Evolutionary conservation across 2,329 filamentous ascomycete genomes (phyloP), one percentile per base, ranked within the genome.

Genomic region (Microsporum ferrugineum): DNA sequence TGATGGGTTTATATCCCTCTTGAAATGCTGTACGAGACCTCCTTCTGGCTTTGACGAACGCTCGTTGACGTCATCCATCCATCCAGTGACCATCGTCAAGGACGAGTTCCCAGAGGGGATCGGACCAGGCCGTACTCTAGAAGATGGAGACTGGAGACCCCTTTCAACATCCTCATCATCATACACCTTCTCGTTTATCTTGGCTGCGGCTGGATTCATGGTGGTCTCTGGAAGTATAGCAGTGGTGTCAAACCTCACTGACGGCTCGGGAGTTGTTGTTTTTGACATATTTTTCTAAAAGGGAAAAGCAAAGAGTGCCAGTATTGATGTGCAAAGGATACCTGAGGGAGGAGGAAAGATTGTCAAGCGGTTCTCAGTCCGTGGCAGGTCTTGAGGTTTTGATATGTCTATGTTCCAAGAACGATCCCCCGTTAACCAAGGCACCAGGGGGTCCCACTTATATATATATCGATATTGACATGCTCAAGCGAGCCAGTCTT

Each of bases 101-200:
- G 64, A 65, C 3, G 64, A 65, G 51, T 51, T 61, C 10, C 60
- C 58, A n/a, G 62, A 63, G 14, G 55, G 59, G 17, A 59, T 60
- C 7, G 57, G 62, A 1, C 57, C 47, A 10, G 60, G 49, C 17
- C 59, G 57, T 6, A 29, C 29, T 14, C 31, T 36, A 17, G 49
- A 5, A 14, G 33, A 10, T 7, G 57, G 12, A 10, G 33, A 36
- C 8, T 27, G 31, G 5, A 56, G 39, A 8, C 41, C 41, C 27
- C 43, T 43, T 27, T 60, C 60, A 41, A 59, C 43, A 43, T 43
- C 39, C 8, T 62, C 43, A 33, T 62, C 53, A 33, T 62, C 43
- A 39, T 41, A 57, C 2, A 27, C 38, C 17, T 29, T 55, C n/a
- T 23, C 33, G 3, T 29, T 55, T 55, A 36, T n/a, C 31, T 55